Evolutionary conservation across 2,329 filamentous ascomycete species (phyloP).

Genomic region (Coniochaeta sp.): DNA sequence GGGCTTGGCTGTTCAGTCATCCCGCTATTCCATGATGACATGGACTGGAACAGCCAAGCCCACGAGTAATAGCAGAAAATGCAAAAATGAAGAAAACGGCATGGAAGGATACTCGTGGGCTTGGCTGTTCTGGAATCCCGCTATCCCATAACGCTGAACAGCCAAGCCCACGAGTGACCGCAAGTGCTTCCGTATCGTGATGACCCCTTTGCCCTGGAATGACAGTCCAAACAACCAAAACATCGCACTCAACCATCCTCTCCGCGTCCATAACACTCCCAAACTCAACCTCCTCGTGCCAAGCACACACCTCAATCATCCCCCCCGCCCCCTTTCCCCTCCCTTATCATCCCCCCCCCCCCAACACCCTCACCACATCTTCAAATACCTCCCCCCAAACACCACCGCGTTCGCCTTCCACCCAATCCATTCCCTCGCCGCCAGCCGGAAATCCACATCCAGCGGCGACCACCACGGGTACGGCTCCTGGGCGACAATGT

Average conservation of each 20-base stretch:
- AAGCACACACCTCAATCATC: neutral
- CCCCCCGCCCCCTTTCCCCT: neutral
- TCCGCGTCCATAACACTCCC: neutral
- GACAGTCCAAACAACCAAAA: neutral
- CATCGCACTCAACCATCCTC: neutral
- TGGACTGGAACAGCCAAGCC: no score
- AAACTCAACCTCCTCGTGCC: neutral
- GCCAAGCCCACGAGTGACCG: no score
- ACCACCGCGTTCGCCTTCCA: constrained; percentile 3
- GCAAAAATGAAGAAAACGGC: no score
- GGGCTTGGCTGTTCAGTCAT: no score
- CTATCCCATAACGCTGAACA: no score
- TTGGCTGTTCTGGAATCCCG: no score
- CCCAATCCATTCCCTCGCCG: constrained; percentile 4
- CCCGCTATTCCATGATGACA: no score
- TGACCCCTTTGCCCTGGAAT: neutral
- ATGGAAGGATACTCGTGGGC: no score
- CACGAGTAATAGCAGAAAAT: no score
- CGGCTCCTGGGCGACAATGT: constrained; percentile 6
- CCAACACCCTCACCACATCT: neutral
- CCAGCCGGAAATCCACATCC: constrained; percentile 12
- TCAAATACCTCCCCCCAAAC: neutral
- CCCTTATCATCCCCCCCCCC: neutral
- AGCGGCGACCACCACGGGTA: constrained; percentile 14
- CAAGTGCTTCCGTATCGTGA: neutral